phyloP scores from a whole-genome alignment of 1,284 basidiomycete genomes.

The Blastosporella zonata region DNA sequence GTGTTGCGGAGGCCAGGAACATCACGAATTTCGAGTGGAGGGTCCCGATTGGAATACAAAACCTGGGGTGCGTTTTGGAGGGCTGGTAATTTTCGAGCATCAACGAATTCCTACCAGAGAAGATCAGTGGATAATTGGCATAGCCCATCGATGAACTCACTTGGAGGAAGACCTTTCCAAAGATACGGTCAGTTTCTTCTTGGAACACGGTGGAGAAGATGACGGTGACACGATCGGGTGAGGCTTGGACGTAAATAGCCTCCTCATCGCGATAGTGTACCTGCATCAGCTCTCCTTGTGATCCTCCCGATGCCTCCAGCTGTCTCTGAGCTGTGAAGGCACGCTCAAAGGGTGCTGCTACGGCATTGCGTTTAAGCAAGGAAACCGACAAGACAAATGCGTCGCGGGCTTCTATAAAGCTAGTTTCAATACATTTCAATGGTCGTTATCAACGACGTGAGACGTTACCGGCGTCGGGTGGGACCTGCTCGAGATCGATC shows the following conservation, averaged over 20 bases:
- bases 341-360: conserved; percentile 92
- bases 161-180: conserved; percentile 97
- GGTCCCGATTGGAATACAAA: conserved; percentile 93
- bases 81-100: conserved; percentile 89
- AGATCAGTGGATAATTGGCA: conserved; percentile 1
- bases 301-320: conserved; percentile 67
- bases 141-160: conserved; percentile 35
- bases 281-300: conserved; percentile 83
- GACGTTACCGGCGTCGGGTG: conserved; percentile 72
- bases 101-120: conserved; percentile 88
- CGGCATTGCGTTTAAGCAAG: conserved; percentile 89
- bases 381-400: conserved; percentile 82
- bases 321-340: conserved; percentile 88
- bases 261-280: conserved; percentile 97
- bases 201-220: conserved; percentile 97
- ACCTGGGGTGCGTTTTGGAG: conserved; percentile 99
- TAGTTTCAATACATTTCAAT: neutral
- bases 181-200: conserved; percentile 96
- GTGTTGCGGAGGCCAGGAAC: conserved; percentile 77
- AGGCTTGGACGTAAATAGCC: conserved; percentile 93
- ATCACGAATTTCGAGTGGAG: conserved; percentile 93
- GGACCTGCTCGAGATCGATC: conserved; percentile 86
- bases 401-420: conserved; percentile 70
- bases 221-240: conserved; percentile 94
- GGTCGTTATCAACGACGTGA: conserved; percentile 1